Conservation (phyloP, 1,284 basidiomycete species). For the Exsudoporus floridanus region DNA sequence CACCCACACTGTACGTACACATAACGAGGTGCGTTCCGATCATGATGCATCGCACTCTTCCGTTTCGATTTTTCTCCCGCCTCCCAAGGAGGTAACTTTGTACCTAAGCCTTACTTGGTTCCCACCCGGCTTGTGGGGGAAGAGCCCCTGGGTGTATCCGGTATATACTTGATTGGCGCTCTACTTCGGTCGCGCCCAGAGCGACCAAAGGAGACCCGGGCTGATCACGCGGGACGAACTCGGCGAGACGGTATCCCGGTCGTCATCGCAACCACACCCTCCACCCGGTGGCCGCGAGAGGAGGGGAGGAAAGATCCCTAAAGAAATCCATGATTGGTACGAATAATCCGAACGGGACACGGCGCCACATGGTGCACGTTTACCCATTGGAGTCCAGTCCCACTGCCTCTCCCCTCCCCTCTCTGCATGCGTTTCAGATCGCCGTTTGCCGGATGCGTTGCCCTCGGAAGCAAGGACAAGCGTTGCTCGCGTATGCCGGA, state of each 20-base stretch:
- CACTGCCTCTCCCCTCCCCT: neutral
- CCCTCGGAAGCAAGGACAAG: neutral
- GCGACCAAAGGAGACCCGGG: neutral
- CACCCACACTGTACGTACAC: constrained; percentile 14
- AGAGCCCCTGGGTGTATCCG: constrained; percentile 8
- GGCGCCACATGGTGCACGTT: neutral
- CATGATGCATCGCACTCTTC: constrained; percentile 8
- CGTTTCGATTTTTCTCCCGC: constrained; percentile 4
- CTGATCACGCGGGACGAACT: constrained; percentile 5
- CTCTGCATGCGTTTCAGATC: constrained; percentile 4
- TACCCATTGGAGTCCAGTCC: neutral
- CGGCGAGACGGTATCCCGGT: constrained; percentile 23
- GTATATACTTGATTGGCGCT: constrained; percentile 4
- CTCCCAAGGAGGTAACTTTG: constrained; percentile 13
- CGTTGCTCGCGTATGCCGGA: neutral
- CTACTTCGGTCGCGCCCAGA: constrained; percentile 1
- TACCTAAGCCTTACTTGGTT: constrained; percentile 16
- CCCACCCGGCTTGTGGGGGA: neutral
- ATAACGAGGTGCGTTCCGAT: constrained; percentile 12
- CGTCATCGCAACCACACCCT: constrained; percentile 28
- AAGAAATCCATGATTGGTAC: neutral
- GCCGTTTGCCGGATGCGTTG: constrained; percentile 4
- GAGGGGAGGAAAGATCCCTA: neutral
- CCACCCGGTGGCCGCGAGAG: constrained; percentile 10
- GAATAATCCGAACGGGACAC: neutral